These are phyloP conservation scores for Bombardia bombarda DNA, from an alignment of 495 filamentous ascomycete species.

Conservation along the genomic window DNA sequence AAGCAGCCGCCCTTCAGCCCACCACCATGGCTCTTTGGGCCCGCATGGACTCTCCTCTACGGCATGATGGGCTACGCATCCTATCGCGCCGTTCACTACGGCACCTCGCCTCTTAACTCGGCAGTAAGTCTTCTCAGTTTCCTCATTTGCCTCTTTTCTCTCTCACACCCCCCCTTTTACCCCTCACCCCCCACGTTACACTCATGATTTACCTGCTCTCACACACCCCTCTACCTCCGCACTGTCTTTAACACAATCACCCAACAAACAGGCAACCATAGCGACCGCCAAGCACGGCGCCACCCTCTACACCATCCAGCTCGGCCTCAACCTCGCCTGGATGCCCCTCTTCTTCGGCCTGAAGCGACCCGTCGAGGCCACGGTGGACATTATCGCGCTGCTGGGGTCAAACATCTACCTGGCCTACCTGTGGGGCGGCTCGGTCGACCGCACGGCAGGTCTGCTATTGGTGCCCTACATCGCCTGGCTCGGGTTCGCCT, in stretches of 20 bases:
- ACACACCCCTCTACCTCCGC: no score
- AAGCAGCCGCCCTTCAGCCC: constrained; percentile 76
- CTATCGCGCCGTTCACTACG: constrained; percentile 55
- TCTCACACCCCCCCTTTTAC: neutral
- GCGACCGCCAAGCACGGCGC: constrained; percentile 46
- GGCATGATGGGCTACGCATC: constrained; percentile 83
- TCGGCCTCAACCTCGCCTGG: constrained; percentile 78
- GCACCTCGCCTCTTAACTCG: constrained; percentile 34
- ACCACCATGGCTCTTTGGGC: constrained; percentile 72
- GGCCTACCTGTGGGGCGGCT: constrained; percentile 60
- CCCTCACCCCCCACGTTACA: neutral
- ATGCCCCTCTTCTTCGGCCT: constrained; percentile 88
- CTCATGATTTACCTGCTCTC: neutral
- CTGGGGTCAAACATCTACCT: constrained; percentile 61
- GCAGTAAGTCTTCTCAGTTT: constrained; percentile 15
- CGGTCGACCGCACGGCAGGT: constrained; percentile 59
- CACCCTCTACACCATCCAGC: constrained; percentile 75
- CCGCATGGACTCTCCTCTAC: constrained; percentile 82
- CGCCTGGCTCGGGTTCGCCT: constrained; percentile 76
- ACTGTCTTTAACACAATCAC: no score
- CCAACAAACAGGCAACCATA: constrained; percentile 4
- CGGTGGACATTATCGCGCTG: constrained; percentile 66
- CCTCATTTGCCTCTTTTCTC: neutral
- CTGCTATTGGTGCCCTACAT: constrained; percentile 73
- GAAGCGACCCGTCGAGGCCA: constrained; percentile 60